A percentile compares a stretch with the other conserved stretches of the same genome.
phyloP scores from a whole-genome alignment of 371 early-diverging fungal species.

The Mortierella sp. region DNA sequence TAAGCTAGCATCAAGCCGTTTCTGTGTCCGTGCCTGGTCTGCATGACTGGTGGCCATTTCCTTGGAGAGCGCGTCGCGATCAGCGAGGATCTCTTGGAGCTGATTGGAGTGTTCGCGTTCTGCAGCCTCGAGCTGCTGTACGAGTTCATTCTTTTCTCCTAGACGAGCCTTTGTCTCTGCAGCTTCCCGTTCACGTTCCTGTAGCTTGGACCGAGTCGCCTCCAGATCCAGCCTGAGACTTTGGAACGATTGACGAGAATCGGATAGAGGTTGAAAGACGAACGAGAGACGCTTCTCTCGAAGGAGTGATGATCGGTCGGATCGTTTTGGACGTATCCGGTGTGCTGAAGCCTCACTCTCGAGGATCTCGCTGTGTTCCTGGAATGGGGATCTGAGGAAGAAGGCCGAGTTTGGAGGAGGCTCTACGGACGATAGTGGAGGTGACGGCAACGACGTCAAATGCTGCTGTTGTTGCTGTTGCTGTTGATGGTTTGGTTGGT shows the following conservation, averaged over 20 bases:
- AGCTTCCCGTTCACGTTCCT: conserved; percentile 16
- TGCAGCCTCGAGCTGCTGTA: conserved; percentile 15
- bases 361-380: conserved; percentile 35
- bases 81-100: conserved; percentile 27
- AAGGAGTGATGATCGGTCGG: conserved; percentile 21
- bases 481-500: background rate
- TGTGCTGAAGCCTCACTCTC: conserved; percentile 26
- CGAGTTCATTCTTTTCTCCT: conserved; percentile 6
- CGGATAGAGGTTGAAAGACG: conserved; percentile 25
- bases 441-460: conserved; percentile 30
- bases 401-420: conserved; percentile 25
- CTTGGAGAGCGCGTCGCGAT: conserved; percentile 39
- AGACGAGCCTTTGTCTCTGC: background rate
- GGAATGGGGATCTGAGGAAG: conserved; percentile 30
- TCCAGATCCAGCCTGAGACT: conserved; percentile 37
- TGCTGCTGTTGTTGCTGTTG: background rate
- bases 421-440: conserved; percentile 35
- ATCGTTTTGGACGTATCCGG: conserved; percentile 17
- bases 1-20: conserved; percentile 21
- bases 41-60: conserved; percentile 40
- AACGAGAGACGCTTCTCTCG: conserved; percentile 34
- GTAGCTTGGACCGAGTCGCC: conserved; percentile 15
- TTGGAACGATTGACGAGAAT: conserved; percentile 23
- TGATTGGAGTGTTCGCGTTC: conserved; percentile 15
- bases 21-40: conserved; percentile 41